A percentile compares a stretch with the other conserved stretches of the same genome.
phyloP scores from a whole-genome alignment of 305 asterid genomes.

The Caryopteris hybrid region DNA sequence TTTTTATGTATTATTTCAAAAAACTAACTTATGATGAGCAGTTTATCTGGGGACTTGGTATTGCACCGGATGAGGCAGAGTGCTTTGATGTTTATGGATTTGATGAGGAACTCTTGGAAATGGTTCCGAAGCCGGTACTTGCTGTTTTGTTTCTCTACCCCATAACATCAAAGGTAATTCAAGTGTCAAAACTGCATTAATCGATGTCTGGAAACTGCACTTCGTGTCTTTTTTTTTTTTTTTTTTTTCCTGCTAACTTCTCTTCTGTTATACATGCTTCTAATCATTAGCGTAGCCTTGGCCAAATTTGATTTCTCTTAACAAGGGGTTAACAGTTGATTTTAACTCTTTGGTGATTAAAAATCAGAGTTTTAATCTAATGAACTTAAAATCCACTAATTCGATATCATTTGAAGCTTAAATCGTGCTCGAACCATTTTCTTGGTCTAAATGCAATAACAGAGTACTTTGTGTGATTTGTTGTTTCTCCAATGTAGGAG shows the following conservation, averaged over 20 bases:
- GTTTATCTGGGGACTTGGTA: slow-evolving; percentile 97
- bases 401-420: not conserved
- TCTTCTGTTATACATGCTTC: not conserved
- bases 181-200: not conserved
- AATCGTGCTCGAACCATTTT: not conserved
- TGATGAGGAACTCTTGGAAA: slow-evolving; percentile 83
- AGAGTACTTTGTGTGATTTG: not conserved
- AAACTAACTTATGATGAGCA: slow-evolving; percentile 28
- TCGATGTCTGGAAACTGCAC: not conserved
- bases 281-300: not conserved
- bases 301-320: not conserved
- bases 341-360: not conserved
- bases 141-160: slow-evolving; percentile 92
- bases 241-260: not conserved
- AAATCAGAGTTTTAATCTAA: not conserved
- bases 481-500: not conserved
- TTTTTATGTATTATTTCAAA: too few relatives aligned
- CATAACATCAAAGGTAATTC: slow-evolving; percentile 57
- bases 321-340: not conserved
- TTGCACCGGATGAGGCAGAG: slow-evolving; percentile 64
- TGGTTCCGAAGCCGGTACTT: slow-evolving; percentile 94
- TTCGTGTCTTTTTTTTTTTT: not conserved
- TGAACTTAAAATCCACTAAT: not conserved
- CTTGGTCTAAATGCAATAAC: not conserved
- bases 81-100: slow-evolving; percentile 93